These are phyloP conservation scores for Vitis hybrid DNA, from an alignment of 177 flowering plant species.

Conservation along the genomic window DNA sequence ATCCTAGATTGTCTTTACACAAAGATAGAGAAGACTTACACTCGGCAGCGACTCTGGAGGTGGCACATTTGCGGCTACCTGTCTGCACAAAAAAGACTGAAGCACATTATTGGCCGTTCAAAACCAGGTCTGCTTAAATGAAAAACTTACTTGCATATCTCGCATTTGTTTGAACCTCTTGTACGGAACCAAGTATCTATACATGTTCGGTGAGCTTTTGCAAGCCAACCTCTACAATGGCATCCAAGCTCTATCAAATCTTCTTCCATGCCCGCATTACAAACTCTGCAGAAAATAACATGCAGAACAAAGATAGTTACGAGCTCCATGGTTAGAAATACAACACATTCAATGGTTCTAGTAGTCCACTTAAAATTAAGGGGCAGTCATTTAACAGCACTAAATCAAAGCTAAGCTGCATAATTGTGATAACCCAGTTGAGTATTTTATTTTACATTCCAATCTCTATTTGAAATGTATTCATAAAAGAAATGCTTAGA, in stretches of 20 bases:
- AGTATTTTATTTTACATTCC: too few relatives aligned
- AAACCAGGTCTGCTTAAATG: not conserved
- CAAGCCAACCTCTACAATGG: slow-evolving; percentile 75
- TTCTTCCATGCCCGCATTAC: slow-evolving; percentile 75
- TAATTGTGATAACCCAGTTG: not conserved
- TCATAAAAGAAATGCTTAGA: too few relatives aligned
- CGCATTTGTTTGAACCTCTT: slow-evolving; percentile 80
- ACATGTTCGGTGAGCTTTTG: slow-evolving; percentile 69
- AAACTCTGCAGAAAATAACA: slow-evolving; percentile 47
- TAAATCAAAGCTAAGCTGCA: not conserved
- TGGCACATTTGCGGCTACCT: slow-evolving; percentile 56
- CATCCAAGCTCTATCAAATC: slow-evolving; percentile 73
- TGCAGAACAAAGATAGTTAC: not conserved
- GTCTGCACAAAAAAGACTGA: slow-evolving; percentile 38
- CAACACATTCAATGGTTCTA: too few relatives aligned
- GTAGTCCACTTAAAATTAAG: too few relatives aligned
- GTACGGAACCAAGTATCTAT: slow-evolving; percentile 72
- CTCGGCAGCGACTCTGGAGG: slow-evolving; percentile 49
- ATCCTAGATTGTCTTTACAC: not conserved
- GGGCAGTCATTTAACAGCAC: too few relatives aligned
- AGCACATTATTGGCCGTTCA: too few relatives aligned
- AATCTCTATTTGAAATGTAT: too few relatives aligned
- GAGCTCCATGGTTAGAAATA: not conserved
- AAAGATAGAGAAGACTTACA: slow-evolving; percentile 29
- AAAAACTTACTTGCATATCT: slow-evolving; percentile 80